Evolutionary conservation across 1,284 basidiomycete species (phyloP), one percentile per base, ranked within the genome.

Genomic region (Ustilago bromivora): DNA sequence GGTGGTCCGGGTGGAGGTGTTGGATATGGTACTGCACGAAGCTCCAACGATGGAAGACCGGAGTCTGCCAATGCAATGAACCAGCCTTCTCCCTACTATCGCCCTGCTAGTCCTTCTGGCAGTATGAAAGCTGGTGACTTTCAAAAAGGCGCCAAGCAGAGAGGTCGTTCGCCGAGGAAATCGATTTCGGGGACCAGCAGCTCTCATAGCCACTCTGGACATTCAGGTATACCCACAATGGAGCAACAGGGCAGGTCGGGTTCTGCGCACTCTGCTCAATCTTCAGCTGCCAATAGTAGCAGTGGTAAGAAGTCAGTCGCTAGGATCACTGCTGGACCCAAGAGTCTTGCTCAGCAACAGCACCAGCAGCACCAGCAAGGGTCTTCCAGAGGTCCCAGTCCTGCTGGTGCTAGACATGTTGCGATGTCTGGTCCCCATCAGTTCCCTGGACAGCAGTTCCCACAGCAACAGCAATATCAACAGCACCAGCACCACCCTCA

Each of bases 1-100:
- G 82, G 82, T 23, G 82, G 82, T 17, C 80, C 80, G 3, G 82
- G 82, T 1, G 82, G 82, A 4, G 82, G 82, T 1, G 67, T 78
- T 0, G 82, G 82, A 5, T 83, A 83, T 43, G 82, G 82, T 0
- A 79, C 75, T 12, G 76, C 79, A 3, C 54, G 41, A 15, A 77
- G 72, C 35, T 75, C 68, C 49, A 83, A 82, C 56, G 82, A 83
- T 57, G 82, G 82, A 17, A 58, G 81, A 31, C 81, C 74, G 2
- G 80, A 82, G 43, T 61, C 69, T 10, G 58, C 64, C 9, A 34
- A 35, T 19, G 52, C 38, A 28, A 28, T 28, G 2, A 19, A 34
- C 4, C 54, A 58, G 12, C 57, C 55, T 9, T 63, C 65, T 36
- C 72, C 71, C 0, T 75, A 66, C 31, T 65, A 67, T 32, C 54